Percentiles rank a stretch among this genome's conserved stretches.
Evolutionary conservation across 345 rosid species (phyloP).

Genomic region (Eucalyptus brandiana): DNA sequence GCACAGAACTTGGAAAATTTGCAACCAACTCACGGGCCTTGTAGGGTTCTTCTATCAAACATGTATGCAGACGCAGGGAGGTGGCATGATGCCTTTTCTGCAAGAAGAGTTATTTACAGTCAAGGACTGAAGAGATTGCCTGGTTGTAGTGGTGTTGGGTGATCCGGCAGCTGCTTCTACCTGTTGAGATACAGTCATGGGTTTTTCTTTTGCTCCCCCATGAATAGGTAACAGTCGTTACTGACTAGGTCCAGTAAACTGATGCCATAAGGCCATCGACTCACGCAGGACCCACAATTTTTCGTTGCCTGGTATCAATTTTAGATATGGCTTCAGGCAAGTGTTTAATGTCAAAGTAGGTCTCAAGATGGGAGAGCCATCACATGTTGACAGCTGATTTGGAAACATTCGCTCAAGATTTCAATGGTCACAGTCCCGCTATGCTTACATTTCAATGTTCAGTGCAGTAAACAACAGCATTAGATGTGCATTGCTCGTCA

Average conservation of each 20-base stretch:
- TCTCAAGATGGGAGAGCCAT: neutral
- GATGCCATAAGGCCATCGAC: neutral
- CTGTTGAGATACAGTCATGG: neutral
- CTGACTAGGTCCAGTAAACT: neutral
- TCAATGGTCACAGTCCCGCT: neutral
- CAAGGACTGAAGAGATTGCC: constrained; percentile 43
- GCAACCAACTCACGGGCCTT: constrained; percentile 54
- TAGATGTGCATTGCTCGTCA: neutral
- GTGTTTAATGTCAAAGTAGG: neutral
- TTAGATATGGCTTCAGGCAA: neutral
- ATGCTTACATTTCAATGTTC: neutral
- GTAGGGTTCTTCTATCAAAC: constrained; percentile 60
- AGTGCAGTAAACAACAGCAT: neutral
- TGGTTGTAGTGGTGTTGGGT: constrained; percentile 38
- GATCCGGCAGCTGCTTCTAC: neutral
- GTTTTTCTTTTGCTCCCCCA: neutral
- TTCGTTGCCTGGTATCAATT: neutral
- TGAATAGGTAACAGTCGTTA: neutral
- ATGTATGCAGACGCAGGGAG: constrained; percentile 77
- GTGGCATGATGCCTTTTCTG: constrained; percentile 63
- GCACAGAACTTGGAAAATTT: constrained; percentile 36
- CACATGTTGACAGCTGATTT: neutral
- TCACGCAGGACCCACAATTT: neutral
- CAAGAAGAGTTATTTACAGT: constrained; percentile 33
- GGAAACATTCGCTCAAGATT: neutral